phyloP scores from a whole-genome alignment of 306 rosid species.

The Vicia sativa region DNA sequence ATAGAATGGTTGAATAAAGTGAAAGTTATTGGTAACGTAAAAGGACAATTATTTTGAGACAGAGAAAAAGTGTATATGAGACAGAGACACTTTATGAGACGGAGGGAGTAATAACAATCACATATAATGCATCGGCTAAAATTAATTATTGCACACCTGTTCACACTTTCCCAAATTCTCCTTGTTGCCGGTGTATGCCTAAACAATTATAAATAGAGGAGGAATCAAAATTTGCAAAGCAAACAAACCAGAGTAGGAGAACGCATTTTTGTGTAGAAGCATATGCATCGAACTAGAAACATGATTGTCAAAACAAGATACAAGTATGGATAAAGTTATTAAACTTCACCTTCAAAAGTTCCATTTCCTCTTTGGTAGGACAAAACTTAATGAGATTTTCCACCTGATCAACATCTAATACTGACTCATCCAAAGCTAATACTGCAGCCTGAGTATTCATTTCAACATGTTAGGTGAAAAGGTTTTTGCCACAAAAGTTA shows the following conservation, averaged over 20 bases:
- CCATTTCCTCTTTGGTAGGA: conserved; percentile 99
- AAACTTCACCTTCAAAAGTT: conserved; percentile 83
- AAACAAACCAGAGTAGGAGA: conserved; percentile 25
- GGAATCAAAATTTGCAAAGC: conserved; percentile 41
- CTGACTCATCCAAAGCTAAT: conserved; percentile 87
- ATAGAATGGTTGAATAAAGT: no score
- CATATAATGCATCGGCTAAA: conserved; percentile 30
- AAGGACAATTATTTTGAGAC: no score
- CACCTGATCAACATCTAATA: conserved; percentile 94
- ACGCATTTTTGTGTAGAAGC: conserved; percentile 16
- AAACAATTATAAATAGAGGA: conserved; percentile 39
- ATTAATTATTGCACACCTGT: conserved; percentile 67
- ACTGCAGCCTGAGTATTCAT: conserved; percentile 79
- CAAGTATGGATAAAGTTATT: conserved; percentile 19
- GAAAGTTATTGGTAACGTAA: no score
- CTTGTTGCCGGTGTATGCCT: conserved; percentile 89
- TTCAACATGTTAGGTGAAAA: conserved; percentile 39
- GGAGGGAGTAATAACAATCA: conserved; percentile 31
- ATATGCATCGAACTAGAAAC: conserved; percentile 31
- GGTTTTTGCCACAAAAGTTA: conserved; percentile 17
- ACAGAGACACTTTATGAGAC: no score
- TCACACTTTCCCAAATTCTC: conserved; percentile 90
- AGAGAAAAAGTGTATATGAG: no score
- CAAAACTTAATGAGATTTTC: conserved; percentile 94
- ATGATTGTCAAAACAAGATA: conserved; percentile 31